These are phyloP conservation scores for Pseudogymnoascus sp. DNA, from an alignment of 2,329 filamentous ascomycete species.

Conservation along the genomic window DNA sequence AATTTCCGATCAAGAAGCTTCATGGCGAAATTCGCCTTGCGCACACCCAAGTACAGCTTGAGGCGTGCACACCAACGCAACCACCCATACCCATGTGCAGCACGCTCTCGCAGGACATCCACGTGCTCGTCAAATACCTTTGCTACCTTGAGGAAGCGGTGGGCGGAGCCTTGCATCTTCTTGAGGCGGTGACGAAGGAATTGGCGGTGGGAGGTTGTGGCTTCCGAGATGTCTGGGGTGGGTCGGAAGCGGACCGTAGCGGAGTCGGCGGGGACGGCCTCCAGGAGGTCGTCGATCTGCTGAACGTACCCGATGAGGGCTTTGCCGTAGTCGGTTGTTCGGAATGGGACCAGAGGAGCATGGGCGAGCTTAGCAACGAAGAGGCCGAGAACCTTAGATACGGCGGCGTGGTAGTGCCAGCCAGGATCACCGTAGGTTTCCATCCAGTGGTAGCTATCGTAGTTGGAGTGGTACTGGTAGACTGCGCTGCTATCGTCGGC, in stretches of 20 bases:
- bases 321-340: slow-evolving; percentile 37
- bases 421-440: slow-evolving; percentile 62
- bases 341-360: slow-evolving; percentile 43
- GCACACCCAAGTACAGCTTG: slow-evolving; percentile 54
- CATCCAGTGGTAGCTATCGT: slow-evolving; percentile 83
- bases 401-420: slow-evolving; percentile 51
- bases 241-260: neutral
- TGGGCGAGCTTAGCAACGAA: slow-evolving; percentile 42
- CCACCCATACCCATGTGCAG: slow-evolving; percentile 58
- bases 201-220: slow-evolving; percentile 11
- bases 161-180: slow-evolving; percentile 5
- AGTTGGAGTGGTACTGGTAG: slow-evolving; percentile 77
- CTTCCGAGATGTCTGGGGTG: neutral
- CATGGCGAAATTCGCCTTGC: slow-evolving; percentile 68
- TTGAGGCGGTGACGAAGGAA: slow-evolving; percentile 23
- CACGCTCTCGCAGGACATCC: slow-evolving; percentile 31
- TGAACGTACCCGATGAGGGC: slow-evolving; percentile 26
- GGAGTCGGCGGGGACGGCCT: slow-evolving; percentile 16
- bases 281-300: slow-evolving; percentile 24
- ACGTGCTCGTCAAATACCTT: slow-evolving; percentile 21
- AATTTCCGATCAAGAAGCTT: slow-evolving; percentile 78
- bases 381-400: slow-evolving; percentile 45
- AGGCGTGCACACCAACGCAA: slow-evolving; percentile 67
- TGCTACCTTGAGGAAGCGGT: slow-evolving; percentile 22
- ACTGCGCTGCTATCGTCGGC: slow-evolving; percentile 38